A percentile compares a stretch with the other conserved stretches of the same genome.
phyloP scores from a whole-genome alignment of 176 grass and related monocot species.

The Avena insularis region DNA sequence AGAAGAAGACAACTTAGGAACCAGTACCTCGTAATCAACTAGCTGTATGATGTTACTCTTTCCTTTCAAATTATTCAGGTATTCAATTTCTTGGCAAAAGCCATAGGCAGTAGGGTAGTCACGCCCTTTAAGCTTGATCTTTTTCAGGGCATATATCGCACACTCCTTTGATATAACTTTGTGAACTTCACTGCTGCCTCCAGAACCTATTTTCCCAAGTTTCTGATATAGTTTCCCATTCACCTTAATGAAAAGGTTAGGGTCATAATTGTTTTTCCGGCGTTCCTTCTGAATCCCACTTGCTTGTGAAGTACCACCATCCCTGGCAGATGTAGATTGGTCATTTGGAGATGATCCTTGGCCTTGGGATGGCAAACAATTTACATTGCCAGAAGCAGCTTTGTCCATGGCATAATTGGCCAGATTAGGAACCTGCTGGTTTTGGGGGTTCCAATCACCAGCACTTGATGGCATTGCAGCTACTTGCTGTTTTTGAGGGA shows the following conservation, averaged over 20 bases:
- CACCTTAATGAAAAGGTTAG: constrained; percentile 85
- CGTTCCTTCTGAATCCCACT: constrained; percentile 69
- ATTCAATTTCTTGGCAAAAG: constrained; percentile 96
- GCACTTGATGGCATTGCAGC: constrained; percentile 33
- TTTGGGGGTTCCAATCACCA: constrained; percentile 49
- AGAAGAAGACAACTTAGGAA: constrained; percentile 11
- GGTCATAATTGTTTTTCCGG: constrained; percentile 73
- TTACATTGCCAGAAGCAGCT: constrained; percentile 40
- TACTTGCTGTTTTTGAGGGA: constrained; percentile 43
- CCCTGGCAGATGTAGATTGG: constrained; percentile 51
- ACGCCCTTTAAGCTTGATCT: constrained; percentile 94
- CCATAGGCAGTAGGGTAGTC: constrained; percentile 92
- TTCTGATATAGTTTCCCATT: constrained; percentile 97
- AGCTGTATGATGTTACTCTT: constrained; percentile 93
- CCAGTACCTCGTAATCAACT: constrained; percentile 90
- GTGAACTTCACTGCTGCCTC: constrained; percentile 95
- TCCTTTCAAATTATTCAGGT: constrained; percentile 92
- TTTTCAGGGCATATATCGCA: constrained; percentile 91
- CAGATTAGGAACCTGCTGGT: constrained; percentile 49
- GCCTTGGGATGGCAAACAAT: constrained; percentile 49
- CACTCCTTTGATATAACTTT: constrained; percentile 91
- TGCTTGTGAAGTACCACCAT: constrained; percentile 46
- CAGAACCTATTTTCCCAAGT: constrained; percentile 95
- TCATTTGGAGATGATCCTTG: constrained; percentile 53
- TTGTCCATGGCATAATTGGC: constrained; percentile 46